A percentile compares a stretch with the other conserved stretches of the same genome.
Evolutionary conservation across 2,329 filamentous ascomycete genomes (phyloP).

Genomic region (Ceratocystis cacaofunesta): DNA sequence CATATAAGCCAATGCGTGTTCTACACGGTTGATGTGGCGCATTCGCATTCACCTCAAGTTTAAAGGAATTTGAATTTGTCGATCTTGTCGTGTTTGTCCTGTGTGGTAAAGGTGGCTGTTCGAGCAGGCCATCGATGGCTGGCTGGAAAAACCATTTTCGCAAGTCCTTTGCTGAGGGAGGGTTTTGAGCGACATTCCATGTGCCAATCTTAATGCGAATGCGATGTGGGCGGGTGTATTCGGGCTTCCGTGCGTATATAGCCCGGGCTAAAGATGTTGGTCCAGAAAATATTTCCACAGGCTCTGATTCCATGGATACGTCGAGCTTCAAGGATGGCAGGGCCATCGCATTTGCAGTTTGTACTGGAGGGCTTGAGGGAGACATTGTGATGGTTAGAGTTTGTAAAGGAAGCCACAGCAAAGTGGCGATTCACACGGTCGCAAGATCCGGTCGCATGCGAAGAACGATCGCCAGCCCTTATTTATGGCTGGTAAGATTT

Average conservation of each 20-base stretch:
- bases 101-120: slow-evolving; percentile 12
- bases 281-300: slow-evolving; percentile 31
- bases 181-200: slow-evolving; percentile 84
- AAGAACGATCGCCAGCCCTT: background rate
- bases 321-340: background rate
- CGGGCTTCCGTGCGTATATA: slow-evolving; percentile 56
- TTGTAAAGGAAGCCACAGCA: background rate
- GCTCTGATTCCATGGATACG: slow-evolving; percentile 24
- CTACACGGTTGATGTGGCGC: slow-evolving; percentile 13
- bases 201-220: slow-evolving; percentile 81
- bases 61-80: slow-evolving; percentile 8
- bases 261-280: slow-evolving; percentile 47
- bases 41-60: slow-evolving; percentile 12
- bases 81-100: slow-evolving; percentile 6
- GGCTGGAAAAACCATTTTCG: slow-evolving; percentile 68
- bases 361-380: background rate
- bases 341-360: background rate
- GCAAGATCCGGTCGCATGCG: background rate
- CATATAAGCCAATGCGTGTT: slow-evolving; percentile 59
- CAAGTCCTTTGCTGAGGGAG: slow-evolving; percentile 76
- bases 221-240: slow-evolving; percentile 61
- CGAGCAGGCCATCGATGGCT: slow-evolving; percentile 20
- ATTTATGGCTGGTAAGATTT: background rate
- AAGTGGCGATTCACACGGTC: background rate
- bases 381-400: background rate